Base-by-base conservation (phyloP, 164 flowering plant genomes). In the Annona cherimola region DNA sequence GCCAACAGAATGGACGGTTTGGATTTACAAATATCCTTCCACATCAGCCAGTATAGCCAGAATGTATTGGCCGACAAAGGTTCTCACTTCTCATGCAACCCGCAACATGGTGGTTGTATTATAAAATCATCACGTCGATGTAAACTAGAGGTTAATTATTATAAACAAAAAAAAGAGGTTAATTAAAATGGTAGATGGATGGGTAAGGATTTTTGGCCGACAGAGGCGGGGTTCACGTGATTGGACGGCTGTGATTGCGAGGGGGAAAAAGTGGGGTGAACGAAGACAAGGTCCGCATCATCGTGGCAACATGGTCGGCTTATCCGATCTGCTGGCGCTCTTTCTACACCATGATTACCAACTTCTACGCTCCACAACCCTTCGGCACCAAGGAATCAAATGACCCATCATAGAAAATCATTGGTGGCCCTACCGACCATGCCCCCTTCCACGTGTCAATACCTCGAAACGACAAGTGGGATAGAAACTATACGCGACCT, bases 401-500 rank as follows among this genome's bases (percentile, higher is more conserved):
- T 83, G 81, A 85, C 67, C 82, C 87, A 85, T 81, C 80, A 79
- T 81, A 71, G 84, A 79, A 87, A 82, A 87, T 87, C 90, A 85
- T 85, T 85, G 74, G 81, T 75, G 79, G 39, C 73, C 80, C 68
- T 26, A 26, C 35, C 35, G 35, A 20, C 63, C 57, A 40, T 26
- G 35, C 20, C 35, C 50, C 71, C 63, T 11, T 50, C 57, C 70
- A 65, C 63, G 45, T 70, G 44, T 26, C 54, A 16, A 50, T 50
- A 16, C 57, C 57, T 50, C 14, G 35, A 26, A 26, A 26, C 35
- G 35, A 26, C 35, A 26, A 26, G 35, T 26, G 35, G 35, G 35
- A 26, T 26, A 26, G 35, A 26, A 26, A 26, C 35, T 26, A 26
- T 26, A 1, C 35, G 35, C 35, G 35, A 26, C 35, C 35, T 26